Evolutionary conservation across 495 filamentous ascomycete species (phyloP).

Genomic region (Aspergillus coremiiformis): DNA sequence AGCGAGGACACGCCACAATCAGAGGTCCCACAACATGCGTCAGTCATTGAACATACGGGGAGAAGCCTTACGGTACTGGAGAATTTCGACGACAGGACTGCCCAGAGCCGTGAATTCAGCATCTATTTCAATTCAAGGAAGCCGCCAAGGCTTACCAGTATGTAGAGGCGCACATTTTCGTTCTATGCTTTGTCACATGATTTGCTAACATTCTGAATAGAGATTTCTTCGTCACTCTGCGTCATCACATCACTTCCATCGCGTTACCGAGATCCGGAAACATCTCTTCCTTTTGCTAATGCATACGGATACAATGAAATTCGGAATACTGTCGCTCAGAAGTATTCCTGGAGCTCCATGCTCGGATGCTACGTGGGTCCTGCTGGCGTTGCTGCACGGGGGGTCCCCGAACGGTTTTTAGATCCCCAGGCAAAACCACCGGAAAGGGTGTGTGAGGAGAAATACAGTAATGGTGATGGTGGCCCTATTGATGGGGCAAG

Average conservation of each 20-base stretch:
- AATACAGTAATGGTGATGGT: background rate
- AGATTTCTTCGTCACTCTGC: slow-evolving; percentile 53
- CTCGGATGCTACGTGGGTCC: slow-evolving; percentile 69
- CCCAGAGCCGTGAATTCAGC: slow-evolving; percentile 42
- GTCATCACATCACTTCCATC: slow-evolving; percentile 75
- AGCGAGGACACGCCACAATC: slow-evolving; percentile 10
- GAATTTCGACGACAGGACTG: slow-evolving; percentile 48
- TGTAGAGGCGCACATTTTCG: slow-evolving; percentile 14
- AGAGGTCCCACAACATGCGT: slow-evolving; percentile 24
- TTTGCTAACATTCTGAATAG: slow-evolving; percentile 17
- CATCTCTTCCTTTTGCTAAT: slow-evolving; percentile 68
- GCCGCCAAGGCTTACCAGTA: slow-evolving; percentile 42
- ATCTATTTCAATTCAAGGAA: slow-evolving; percentile 48
- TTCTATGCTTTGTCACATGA: background rate
- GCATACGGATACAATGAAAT: slow-evolving; percentile 68
- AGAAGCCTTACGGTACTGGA: slow-evolving; percentile 47
- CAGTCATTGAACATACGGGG: slow-evolving; percentile 43
- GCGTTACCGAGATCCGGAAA: slow-evolving; percentile 67
- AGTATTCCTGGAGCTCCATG: slow-evolving; percentile 68
- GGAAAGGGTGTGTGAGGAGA: slow-evolving; percentile 7
- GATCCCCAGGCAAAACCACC: slow-evolving; percentile 18
- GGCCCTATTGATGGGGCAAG: slow-evolving; percentile 1
- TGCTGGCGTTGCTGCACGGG: slow-evolving; percentile 50
- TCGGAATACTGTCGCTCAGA: slow-evolving; percentile 45
- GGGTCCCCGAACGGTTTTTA: slow-evolving; percentile 63